phyloP scores from a whole-genome alignment of 2,329 filamentous ascomycete genomes.

The Ustilaginoidea virens region DNA sequence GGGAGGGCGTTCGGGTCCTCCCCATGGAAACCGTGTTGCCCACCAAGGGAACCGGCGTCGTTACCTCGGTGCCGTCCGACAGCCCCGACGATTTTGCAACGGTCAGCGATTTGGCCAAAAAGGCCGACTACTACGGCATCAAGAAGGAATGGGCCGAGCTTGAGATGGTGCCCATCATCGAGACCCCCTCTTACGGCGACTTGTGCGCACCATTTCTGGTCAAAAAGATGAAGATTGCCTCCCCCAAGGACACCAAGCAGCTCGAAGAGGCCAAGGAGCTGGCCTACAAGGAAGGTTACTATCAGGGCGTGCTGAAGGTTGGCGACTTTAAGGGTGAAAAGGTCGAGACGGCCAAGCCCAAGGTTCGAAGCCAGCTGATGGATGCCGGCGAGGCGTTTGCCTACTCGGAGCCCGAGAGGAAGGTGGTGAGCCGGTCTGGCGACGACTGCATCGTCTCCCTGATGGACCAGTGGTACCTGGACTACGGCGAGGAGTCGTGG shows the following conservation, averaged over 20 bases:
- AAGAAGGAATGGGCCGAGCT: constrained; percentile 92
- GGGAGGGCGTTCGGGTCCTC: constrained; percentile 68
- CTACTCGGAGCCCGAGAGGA: constrained; percentile 85
- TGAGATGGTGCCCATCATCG: constrained; percentile 77
- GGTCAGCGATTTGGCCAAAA: constrained; percentile 75
- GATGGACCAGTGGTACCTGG: constrained; percentile 95
- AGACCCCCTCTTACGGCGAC: constrained; percentile 77
- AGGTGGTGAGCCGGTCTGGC: constrained; percentile 75
- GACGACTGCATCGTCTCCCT: constrained; percentile 89
- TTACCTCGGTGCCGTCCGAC: constrained; percentile 90
- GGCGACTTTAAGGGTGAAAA: constrained; percentile 80
- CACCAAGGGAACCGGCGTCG: constrained; percentile 90
- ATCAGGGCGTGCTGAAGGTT: constrained; percentile 79
- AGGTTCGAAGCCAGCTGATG: constrained; percentile 65
- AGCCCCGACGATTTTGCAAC: constrained; percentile 90
- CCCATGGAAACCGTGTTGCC: constrained; percentile 91
- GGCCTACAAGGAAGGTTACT: constrained; percentile 95
- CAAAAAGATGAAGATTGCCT: constrained; percentile 90
- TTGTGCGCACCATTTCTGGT: constrained; percentile 71
- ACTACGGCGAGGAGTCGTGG: constrained; percentile 89
- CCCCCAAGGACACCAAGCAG: constrained; percentile 81
- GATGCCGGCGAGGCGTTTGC: constrained; percentile 68
- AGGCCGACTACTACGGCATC: constrained; percentile 91
- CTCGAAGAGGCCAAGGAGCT: constrained; percentile 89
- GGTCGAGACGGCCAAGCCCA: constrained; percentile 75